phyloP scores from a whole-genome alignment of 345 rosid species.

The Streptanthus diversifolius region DNA sequence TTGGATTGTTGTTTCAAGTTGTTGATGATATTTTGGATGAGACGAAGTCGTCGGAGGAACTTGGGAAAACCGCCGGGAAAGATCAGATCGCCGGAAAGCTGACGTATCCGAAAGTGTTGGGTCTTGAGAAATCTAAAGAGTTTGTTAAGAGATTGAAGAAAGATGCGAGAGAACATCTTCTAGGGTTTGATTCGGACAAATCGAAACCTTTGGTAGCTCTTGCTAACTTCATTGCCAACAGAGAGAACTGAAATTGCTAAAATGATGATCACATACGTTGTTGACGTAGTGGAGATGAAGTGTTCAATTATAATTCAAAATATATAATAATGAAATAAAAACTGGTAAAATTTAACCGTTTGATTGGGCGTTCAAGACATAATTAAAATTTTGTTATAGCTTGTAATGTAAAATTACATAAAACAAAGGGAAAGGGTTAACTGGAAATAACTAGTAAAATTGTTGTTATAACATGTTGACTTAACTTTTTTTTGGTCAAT shows the following conservation, averaged over 20 bases:
- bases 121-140: constrained; percentile 57
- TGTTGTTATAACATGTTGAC: no score
- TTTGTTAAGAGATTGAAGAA: constrained; percentile 53
- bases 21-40: constrained; percentile 89
- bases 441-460: no score
- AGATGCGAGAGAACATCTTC: constrained; percentile 56
- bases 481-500: no score
- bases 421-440: no score
- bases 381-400: no score
- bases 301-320: no score
- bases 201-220: constrained; percentile 81
- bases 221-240: constrained; percentile 66
- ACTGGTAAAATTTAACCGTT: no score
- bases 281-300: no score
- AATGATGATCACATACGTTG: not conserved
- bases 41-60: constrained; percentile 67
- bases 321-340: not conserved
- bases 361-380: no score
- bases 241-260: constrained; percentile 46
- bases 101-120: constrained; percentile 73
- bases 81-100: constrained; percentile 67
- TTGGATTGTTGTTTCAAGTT: constrained; percentile 83
- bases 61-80: constrained; percentile 92
- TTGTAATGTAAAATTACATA: no score
- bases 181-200: constrained; percentile 59